Evolutionary conservation across 495 filamentous ascomycete species (phyloP).

Genomic region (Cladorrhinum samala): DNA sequence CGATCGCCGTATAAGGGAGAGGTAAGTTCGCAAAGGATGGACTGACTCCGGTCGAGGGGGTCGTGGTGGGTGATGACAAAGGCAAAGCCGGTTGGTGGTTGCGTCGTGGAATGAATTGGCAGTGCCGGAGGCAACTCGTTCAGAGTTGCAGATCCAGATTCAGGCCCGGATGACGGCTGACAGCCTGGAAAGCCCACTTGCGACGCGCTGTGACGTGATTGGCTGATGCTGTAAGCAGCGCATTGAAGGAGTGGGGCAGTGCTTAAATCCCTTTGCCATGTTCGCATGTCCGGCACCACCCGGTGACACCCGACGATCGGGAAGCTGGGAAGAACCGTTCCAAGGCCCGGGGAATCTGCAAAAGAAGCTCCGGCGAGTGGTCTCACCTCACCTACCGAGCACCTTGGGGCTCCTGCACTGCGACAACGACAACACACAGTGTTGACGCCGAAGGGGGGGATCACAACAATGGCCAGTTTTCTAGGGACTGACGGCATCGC

Average conservation of each 20-base stretch:
- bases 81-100: no score
- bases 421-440: no score
- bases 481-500: background rate
- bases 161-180: background rate
- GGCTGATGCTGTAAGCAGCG: no score
- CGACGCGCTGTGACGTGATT: no score
- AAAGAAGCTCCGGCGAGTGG: background rate
- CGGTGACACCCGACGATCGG: slow-evolving; percentile 5
- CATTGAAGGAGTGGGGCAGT: no score
- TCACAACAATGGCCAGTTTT: background rate
- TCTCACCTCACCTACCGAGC: background rate
- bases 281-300: slow-evolving; percentile 6
- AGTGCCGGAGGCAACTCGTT: background rate
- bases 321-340: slow-evolving; percentile 3
- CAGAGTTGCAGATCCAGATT: background rate
- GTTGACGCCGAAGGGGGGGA: background rate
- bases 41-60: no score
- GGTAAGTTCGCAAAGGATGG: no score
- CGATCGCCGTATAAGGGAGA: no score
- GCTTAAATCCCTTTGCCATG: no score
- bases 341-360: background rate
- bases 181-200: background rate
- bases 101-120: background rate
- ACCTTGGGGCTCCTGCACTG: background rate
- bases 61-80: no score